A percentile compares a stretch with the other conserved stretches of the same genome.
Conservation (phyloP, 2,329 filamentous ascomycete species). For the Aspergillus sp. region DNA sequence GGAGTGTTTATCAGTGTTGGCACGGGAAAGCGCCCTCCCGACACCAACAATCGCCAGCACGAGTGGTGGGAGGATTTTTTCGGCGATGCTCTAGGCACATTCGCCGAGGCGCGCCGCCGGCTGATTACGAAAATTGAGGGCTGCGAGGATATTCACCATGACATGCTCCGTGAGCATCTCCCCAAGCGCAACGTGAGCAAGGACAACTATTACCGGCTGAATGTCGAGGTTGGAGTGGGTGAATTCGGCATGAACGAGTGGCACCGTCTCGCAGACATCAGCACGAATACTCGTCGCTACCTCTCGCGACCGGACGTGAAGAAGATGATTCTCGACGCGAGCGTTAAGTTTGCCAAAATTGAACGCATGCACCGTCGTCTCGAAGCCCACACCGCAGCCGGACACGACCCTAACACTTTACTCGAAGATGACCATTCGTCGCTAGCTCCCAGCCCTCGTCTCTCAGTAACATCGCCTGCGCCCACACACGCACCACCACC, state of each 20-base stretch:
- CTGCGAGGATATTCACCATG: conserved; percentile 85
- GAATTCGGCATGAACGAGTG: conserved; percentile 99
- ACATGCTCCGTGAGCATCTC: conserved; percentile 79
- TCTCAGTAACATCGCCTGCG: conserved; percentile 7
- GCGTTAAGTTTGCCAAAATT: conserved; percentile 80
- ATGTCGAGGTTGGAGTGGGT: conserved; percentile 92
- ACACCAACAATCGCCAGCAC: conserved; percentile 66
- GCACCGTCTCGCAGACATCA: conserved; percentile 91
- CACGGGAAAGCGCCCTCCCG: conserved; percentile 80
- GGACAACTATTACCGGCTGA: conserved; percentile 94
- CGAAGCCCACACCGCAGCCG: conserved; percentile 50
- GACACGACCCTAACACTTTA: conserved; percentile 29
- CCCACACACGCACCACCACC: neutral
- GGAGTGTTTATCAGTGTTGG: conserved; percentile 91
- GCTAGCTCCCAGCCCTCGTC: conserved; percentile 10
- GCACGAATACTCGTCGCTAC: conserved; percentile 84
- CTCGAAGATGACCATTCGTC: conserved; percentile 28
- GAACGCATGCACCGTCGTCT: conserved; percentile 71
- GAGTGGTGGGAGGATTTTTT: conserved; percentile 92
- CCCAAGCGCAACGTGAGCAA: conserved; percentile 74
- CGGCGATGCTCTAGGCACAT: conserved; percentile 71
- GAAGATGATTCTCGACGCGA: conserved; percentile 71
- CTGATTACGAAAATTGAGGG: conserved; percentile 92
- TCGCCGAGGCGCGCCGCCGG: conserved; percentile 81
- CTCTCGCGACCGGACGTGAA: conserved; percentile 72